These are phyloP conservation scores for Gossypium stocksii DNA, from an alignment of 345 rosid genomes.

Conservation along the genomic window DNA sequence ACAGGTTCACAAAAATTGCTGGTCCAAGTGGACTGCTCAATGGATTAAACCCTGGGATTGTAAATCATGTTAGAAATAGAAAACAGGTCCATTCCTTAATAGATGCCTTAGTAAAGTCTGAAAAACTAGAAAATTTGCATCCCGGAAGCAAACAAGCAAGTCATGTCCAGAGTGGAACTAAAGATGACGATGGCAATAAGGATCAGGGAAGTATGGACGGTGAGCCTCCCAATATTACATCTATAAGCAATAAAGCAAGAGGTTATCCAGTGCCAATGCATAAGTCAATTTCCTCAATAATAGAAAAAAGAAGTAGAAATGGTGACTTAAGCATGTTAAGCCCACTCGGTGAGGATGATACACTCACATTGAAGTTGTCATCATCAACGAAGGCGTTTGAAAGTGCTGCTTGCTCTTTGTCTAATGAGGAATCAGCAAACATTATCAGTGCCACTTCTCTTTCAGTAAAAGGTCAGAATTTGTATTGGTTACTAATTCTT, in stretches of 20 bases:
- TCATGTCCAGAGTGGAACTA: constrained; percentile 31
- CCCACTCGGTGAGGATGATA: constrained; percentile 36
- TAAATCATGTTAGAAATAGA: constrained; percentile 81
- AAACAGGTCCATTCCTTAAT: constrained; percentile 90
- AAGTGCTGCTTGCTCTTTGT: constrained; percentile 33
- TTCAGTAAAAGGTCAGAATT: constrained; percentile 57
- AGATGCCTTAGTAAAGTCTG: constrained; percentile 67
- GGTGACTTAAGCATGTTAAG: constrained; percentile 35
- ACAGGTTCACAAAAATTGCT: constrained; percentile 73
- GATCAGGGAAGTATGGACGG: constrained; percentile 23
- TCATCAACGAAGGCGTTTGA: constrained; percentile 46
- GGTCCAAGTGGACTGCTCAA: constrained; percentile 91
- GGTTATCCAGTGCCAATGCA: constrained; percentile 23
- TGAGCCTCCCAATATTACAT: constrained; percentile 27
- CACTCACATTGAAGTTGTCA: constrained; percentile 45
- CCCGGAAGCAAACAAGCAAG: constrained; percentile 26
- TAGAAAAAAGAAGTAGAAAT: constrained; percentile 23
- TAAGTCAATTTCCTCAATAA: constrained; percentile 22
- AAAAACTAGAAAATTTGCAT: constrained; percentile 30
- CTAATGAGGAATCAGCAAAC: constrained; percentile 42
- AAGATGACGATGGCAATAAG: constrained; percentile 24
- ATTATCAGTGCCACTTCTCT: constrained; percentile 48
- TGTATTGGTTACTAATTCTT: background rate
- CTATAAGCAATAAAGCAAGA: constrained; percentile 25
- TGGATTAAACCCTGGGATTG: constrained; percentile 85